Evolutionary conservation across 148 eudicot species (phyloP).

Genomic region (Dianthus caryophyllus): DNA sequence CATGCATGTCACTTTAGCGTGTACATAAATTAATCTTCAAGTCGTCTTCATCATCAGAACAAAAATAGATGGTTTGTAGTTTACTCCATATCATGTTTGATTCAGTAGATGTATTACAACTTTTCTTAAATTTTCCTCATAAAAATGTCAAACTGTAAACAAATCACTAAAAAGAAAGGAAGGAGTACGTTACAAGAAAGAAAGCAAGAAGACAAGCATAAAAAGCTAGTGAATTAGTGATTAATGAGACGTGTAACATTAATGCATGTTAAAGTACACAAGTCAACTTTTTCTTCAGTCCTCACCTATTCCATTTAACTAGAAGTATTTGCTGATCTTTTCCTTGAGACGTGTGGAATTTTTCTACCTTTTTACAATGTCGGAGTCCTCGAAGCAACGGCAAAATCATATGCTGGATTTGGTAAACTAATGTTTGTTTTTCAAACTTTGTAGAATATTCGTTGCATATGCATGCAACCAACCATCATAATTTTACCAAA

Average conservation of each 20-base stretch:
- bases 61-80: not conserved
- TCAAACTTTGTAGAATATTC: not conserved
- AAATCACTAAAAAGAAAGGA: no score
- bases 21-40: not conserved
- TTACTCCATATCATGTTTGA: not conserved
- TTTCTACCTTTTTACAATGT: not conserved
- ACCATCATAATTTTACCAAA: no score
- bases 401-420: slow-evolving; percentile 7
- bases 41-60: not conserved
- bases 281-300: slow-evolving; percentile 4
- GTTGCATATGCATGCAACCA: not conserved
- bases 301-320: not conserved
- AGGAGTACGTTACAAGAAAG: not conserved
- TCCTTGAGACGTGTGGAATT: not conserved
- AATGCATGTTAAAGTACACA: not conserved
- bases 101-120: no score
- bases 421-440: slow-evolving; percentile 8
- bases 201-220: not conserved
- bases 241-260: slow-evolving; percentile 1
- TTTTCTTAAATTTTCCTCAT: no score
- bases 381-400: not conserved
- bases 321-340: not conserved
- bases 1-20: not conserved
- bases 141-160: no score
- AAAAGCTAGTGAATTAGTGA: not conserved